A percentile compares a stretch with the other conserved stretches of the same genome.
These are phyloP conservation scores for Naganishia sp. DNA, from an alignment of 1,284 basidiomycete species.

Conservation along the genomic window DNA sequence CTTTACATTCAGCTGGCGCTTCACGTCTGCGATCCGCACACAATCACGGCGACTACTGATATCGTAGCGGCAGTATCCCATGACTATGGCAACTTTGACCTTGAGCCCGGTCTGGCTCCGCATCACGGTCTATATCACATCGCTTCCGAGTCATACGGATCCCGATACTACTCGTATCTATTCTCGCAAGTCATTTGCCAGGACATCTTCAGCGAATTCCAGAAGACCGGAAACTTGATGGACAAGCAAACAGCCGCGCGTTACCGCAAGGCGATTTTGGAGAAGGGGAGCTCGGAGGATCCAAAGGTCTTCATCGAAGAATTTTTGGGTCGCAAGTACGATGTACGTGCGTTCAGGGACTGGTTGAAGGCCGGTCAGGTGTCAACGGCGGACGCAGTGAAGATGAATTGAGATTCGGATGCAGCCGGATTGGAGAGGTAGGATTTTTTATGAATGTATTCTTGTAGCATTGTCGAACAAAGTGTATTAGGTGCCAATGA, in stretches of 20 bases:
- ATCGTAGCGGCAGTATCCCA: neutral
- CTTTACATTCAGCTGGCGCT: constrained; percentile 5
- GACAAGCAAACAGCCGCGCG: neutral
- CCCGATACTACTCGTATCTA: neutral
- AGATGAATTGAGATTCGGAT: too few species aligned
- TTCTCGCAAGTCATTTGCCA: constrained; percentile 22
- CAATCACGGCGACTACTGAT: neutral
- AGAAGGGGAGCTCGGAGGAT: constrained; percentile 20
- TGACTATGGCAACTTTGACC: neutral
- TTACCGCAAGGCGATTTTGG: constrained; percentile 9
- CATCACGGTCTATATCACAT: constrained; percentile 7
- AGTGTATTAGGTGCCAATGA: too few species aligned
- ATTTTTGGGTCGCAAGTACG: constrained; percentile 19
- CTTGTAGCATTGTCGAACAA: too few species aligned
- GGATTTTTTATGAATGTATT: too few species aligned
- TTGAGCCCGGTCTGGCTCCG: neutral
- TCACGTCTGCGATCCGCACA: neutral
- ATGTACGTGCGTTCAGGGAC: constrained; percentile 6
- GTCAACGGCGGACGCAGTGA: neutral
- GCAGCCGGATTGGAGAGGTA: too few species aligned
- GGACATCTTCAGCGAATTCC: constrained; percentile 16
- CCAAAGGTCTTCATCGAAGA: constrained; percentile 5
- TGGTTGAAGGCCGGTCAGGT: constrained; percentile 21
- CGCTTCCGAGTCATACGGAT: neutral
- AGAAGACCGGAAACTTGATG: constrained; percentile 13